Conservation (phyloP, 192 early-diverging fungal species). For the Jimgerdemannia lactiflua region DNA sequence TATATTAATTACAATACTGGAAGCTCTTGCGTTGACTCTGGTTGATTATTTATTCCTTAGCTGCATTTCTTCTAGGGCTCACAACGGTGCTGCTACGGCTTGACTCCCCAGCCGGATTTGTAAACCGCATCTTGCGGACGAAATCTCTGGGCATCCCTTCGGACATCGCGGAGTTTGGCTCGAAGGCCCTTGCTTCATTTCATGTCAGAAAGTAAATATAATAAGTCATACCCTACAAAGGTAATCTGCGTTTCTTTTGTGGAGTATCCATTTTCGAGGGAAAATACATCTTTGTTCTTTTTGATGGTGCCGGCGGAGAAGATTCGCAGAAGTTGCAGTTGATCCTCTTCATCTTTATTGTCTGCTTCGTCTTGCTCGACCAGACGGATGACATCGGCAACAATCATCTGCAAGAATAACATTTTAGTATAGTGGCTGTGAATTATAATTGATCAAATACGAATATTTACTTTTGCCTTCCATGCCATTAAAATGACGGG, state of each 20-base stretch:
- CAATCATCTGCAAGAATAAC: no score
- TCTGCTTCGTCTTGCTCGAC: no score
- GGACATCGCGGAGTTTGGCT: neutral
- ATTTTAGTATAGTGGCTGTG: no score
- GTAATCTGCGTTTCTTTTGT: no score
- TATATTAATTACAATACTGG: neutral
- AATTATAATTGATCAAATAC: neutral
- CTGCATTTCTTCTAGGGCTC: slow-evolving; percentile 11
- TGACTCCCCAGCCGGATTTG: slow-evolving; percentile 17
- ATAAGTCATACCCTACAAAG: no score
- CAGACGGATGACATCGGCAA: no score
- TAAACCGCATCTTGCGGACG: slow-evolving; percentile 6
- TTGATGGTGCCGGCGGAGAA: no score
- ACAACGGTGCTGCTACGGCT: slow-evolving; percentile 1
- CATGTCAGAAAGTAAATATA: slow-evolving; percentile 8
- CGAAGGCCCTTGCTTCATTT: slow-evolving; percentile 12
- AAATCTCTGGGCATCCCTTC: slow-evolving; percentile 6
- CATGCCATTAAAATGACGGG: slow-evolving; percentile 6
- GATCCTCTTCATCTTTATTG: no score
- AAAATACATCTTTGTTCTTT: no score
- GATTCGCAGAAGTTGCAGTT: no score
- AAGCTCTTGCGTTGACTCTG: neutral
- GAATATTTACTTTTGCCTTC: slow-evolving; percentile 13
- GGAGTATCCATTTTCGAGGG: no score
- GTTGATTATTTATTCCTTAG: neutral